Evolutionary conservation across 805 yeast species (phyloP), one percentile per base, ranked within the genome.

Genomic region (Blastobotrys attinorum): DNA sequence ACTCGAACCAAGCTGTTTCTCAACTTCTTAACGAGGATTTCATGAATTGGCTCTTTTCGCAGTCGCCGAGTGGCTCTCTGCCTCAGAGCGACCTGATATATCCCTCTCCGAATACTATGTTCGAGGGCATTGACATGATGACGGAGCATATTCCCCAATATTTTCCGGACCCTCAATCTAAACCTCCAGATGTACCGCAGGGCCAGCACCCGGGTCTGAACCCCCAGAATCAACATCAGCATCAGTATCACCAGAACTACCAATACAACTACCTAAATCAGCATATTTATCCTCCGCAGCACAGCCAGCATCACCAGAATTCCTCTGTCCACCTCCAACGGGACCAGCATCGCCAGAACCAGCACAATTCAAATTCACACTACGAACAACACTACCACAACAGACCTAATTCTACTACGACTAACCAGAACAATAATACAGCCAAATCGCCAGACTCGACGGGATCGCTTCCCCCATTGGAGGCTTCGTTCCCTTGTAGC

Each of bases 21-120:
- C 52, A 52, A 20, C 40, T 50, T 16, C 39, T 46, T 2, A 52
- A 52, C 34, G 54, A 52, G 35, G 56, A 52, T 33, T 47, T 52
- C 23, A 46, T 52, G 44, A 45, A 45, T 31, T 52, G 56, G 56
- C 41, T 52, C 27, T 37, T 39, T 39, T 34, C 29, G 7, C 29
- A 25, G 11, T 8, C 10, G 10, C 29, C 29, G 29, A n/a, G n/a
- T n/a, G n/a, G n/a, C n/a, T n/a, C n/a, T n/a, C n/a, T n/a, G n/a
- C 29, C 29, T 7, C 29, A 7, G 7, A 11, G 29, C 11, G 29
- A 25, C 29, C 40, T 35, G 3, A 35, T 39, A 13, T 29, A 18
- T 23, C n/a, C n/a, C n/a, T n/a, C n/a, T n/a, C 42, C 11, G 6
- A 17, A 32, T 32, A n/a, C 36, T 4, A n/a, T 32, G 18, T 32